Conservation (phyloP, 2,329 filamentous ascomycete species). For the Sporothrix brunneoviolacea region DNA sequence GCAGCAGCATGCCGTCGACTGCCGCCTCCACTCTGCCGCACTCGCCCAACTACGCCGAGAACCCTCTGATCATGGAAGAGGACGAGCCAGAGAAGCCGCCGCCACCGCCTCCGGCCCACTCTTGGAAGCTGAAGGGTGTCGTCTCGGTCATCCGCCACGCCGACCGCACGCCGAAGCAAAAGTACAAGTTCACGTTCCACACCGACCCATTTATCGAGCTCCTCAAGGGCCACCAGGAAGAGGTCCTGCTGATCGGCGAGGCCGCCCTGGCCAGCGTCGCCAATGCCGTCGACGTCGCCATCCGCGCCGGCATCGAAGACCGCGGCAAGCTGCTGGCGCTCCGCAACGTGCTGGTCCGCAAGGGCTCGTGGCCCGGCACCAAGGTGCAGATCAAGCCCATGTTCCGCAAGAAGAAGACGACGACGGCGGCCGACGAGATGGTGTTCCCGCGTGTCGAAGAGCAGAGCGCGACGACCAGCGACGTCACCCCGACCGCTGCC, state of each 20-base stretch:
- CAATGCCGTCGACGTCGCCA: constrained; percentile 75
- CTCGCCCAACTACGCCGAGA: constrained; percentile 31
- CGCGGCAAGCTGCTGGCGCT: constrained; percentile 76
- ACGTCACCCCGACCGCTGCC: not conserved
- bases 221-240: constrained; percentile 90
- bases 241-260: constrained; percentile 89
- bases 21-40: constrained; percentile 35
- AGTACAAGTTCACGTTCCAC: constrained; percentile 99
- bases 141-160: constrained; percentile 95
- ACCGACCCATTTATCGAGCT: constrained; percentile 93
- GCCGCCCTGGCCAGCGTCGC: constrained; percentile 83
- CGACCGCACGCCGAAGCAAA: constrained; percentile 95
- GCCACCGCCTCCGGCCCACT: constrained; percentile 73
- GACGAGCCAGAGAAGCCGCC: constrained; percentile 45
- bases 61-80: constrained; percentile 21
- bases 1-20: constrained; percentile 25
- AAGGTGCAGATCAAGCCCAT: constrained; percentile 99
- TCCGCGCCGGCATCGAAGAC: constrained; percentile 76
- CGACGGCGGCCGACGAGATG: constrained; percentile 51
- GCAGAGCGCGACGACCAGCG: constrained; percentile 24
- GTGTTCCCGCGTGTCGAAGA: constrained; percentile 30
- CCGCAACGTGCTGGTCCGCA: constrained; percentile 82
- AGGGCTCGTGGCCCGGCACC: constrained; percentile 88
- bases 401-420: constrained; percentile 82
- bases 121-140: constrained; percentile 97